These are phyloP conservation scores for Fusarium nanum DNA, from an alignment of 2,329 filamentous ascomycete species.

Conservation along the genomic window DNA sequence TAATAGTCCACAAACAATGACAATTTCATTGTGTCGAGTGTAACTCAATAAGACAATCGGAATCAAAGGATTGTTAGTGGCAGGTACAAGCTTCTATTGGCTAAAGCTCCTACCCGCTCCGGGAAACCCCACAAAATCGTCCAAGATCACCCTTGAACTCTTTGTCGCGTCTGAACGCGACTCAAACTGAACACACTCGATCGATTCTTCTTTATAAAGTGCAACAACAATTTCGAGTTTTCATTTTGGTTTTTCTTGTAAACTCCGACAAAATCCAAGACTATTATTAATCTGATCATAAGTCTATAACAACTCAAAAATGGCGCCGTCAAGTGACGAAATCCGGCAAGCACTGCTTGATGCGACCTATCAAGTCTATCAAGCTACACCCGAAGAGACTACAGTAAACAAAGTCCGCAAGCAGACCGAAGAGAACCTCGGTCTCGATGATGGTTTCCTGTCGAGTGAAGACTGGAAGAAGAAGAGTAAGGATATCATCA, in stretches of 20 bases:
- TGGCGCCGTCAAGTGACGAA: slow-evolving; percentile 56
- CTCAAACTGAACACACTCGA: slow-evolving; percentile 24
- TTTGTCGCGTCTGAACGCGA: slow-evolving; percentile 39
- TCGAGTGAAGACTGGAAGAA: slow-evolving; percentile 64
- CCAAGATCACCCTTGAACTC: slow-evolving; percentile 15
- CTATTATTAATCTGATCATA: background rate
- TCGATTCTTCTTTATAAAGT: slow-evolving; percentile 7
- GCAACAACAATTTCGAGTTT: background rate
- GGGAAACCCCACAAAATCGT: slow-evolving; percentile 24
- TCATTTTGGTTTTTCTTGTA: background rate
- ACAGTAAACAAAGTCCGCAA: slow-evolving; percentile 69
- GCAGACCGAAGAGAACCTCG: slow-evolving; percentile 61
- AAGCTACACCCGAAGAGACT: slow-evolving; percentile 58
- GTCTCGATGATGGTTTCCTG: slow-evolving; percentile 64
- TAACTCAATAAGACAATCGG: background rate
- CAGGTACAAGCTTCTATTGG: slow-evolving; percentile 33
- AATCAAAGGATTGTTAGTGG: slow-evolving; percentile 1
- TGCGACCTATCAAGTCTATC: slow-evolving; percentile 61
- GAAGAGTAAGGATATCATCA: slow-evolving; percentile 69
- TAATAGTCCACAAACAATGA: background rate
- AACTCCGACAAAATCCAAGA: background rate
- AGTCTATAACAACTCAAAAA: slow-evolving; percentile 31
- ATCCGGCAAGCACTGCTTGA: slow-evolving; percentile 61
- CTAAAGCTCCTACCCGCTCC: slow-evolving; percentile 31
- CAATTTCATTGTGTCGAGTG: background rate